These are phyloP conservation scores for Skeletonema menzelii DNA, from an alignment of 108 stramenopile species.

Conservation along the genomic window DNA sequence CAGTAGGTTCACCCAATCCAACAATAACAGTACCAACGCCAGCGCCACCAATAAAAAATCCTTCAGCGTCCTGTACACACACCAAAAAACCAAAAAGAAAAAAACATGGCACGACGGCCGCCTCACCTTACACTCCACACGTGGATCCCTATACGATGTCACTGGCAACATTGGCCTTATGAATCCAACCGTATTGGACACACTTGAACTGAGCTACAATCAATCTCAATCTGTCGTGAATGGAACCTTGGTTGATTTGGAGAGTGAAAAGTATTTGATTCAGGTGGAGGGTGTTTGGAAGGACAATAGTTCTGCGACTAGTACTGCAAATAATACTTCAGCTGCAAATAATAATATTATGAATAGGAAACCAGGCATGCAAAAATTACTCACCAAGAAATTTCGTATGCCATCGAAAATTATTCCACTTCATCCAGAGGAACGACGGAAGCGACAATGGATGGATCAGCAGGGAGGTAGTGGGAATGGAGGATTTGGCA, in stretches of 20 bases:
- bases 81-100: slow-evolving; percentile 84
- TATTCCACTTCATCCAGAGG: slow-evolving; percentile 49
- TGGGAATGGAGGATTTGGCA: background rate
- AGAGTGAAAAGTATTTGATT: slow-evolving; percentile 45
- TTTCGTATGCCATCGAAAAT: slow-evolving; percentile 55
- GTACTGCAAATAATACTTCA: background rate
- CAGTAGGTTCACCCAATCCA: background rate
- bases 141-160: slow-evolving; percentile 55
- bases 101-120: slow-evolving; percentile 82
- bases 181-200: slow-evolving; percentile 18
- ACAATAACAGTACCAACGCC: background rate
- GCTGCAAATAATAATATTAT: background rate
- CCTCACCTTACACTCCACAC: slow-evolving; percentile 51
- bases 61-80: slow-evolving; percentile 60
- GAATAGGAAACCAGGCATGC: slow-evolving; percentile 42
- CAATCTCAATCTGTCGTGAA: slow-evolving; percentile 7
- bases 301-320: background rate
- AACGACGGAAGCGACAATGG: slow-evolving; percentile 11
- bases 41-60: slow-evolving; percentile 11
- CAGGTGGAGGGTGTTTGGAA: slow-evolving; percentile 34
- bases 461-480: slow-evolving; percentile 31
- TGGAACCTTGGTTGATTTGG: slow-evolving; percentile 2
- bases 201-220: slow-evolving; percentile 32
- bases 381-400: slow-evolving; percentile 59
- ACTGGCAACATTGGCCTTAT: slow-evolving; percentile 42